Evolutionary conservation across 2,329 filamentous ascomycete species (phyloP), one percentile per base, ranked within the genome.

Genomic region (Stachybotrys echinatus): DNA sequence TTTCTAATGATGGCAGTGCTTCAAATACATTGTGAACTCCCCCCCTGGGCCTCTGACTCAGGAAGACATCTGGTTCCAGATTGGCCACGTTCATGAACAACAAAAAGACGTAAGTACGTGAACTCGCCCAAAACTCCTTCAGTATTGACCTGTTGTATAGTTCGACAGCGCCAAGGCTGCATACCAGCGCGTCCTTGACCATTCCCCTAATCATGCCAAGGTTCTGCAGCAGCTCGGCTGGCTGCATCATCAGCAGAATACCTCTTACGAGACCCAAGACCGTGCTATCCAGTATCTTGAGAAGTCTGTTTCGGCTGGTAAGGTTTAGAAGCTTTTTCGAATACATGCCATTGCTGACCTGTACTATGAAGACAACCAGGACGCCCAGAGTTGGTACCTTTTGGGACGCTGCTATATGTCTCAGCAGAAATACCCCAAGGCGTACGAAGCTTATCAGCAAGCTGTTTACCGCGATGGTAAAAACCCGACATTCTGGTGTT

Each of bases 21-120:
- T 99, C 75, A 94, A 94, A 71, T 97, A 96, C 66, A 99, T 99
- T 58, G 92, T 97, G 55, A 87, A 83, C 58, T 92, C 95, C 48
- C 92, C 94, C 23, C 94, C 94, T 3, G 85, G 89, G 4, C 94
- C 94, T 3, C 71, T 99, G 60, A 96, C 92, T 0, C 92, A 97
- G 67, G 92, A 97, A 68, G 94, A 99, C 61, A 99, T 99, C 53
- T 97, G 92, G 92, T 99, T 99, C 75, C 94, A 99, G 70, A 97
- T 99, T 64, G 94, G 94, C 22, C 94, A 99, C 68, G 94, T 99
- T 46, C 92, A 99, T 63, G 94, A 99, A 66, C 94, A 97, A 64
- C 92, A 97, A 70, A 97, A 97, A 78, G 94, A 99, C 63, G 92
- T 96, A 77, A 73, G 90, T 79, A 17, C 17, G 5, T 19, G 19